phyloP scores from a whole-genome alignment of 2,329 filamentous ascomycete species.

The Colletotrichum acutatum region DNA sequence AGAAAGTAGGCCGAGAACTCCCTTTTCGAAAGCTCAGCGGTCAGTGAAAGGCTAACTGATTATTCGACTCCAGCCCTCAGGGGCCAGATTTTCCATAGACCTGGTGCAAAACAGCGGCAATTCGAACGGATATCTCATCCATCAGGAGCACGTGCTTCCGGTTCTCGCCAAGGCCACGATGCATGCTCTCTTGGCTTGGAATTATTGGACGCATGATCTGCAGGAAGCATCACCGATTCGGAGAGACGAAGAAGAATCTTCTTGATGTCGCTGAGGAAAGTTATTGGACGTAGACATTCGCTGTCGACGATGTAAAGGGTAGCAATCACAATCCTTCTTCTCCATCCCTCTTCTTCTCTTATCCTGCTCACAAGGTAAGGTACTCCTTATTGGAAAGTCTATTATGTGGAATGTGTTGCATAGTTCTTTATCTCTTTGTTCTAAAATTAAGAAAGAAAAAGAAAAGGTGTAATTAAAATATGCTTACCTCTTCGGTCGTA shows the following conservation, averaged over 20 bases:
- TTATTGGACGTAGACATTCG: background rate
- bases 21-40: background rate
- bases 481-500: no score
- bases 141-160: background rate
- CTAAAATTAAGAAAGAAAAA: no score
- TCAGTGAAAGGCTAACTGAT: background rate
- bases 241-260: background rate
- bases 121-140: background rate
- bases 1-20: background rate
- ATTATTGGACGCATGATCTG: background rate
- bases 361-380: no score
- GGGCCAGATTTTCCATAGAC: background rate
- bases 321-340: no score
- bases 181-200: background rate
- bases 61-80: background rate
- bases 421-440: no score
- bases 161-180: background rate
- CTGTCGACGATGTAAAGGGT: background rate
- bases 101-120: background rate
- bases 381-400: fast-evolving
- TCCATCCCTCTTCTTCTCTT: no score
- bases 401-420: no score
- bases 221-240: background rate
- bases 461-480: no score
- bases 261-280: background rate